phyloP scores from a whole-genome alignment of 2,329 filamentous ascomycete genomes.

The Pseudogymnoascus sp. region DNA sequence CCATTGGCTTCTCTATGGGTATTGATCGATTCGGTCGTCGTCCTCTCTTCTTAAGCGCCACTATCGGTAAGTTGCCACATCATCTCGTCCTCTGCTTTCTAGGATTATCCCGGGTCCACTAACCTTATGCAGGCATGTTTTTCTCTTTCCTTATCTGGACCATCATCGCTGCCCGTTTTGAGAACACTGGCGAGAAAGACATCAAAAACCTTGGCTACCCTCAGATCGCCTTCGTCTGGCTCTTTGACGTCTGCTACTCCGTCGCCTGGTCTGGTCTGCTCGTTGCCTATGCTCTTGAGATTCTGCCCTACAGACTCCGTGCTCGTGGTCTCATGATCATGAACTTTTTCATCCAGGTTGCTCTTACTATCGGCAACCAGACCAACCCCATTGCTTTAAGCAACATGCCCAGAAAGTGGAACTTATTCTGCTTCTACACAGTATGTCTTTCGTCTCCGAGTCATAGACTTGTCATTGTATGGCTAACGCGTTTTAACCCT shows the following conservation, averaged over 20 bases:
- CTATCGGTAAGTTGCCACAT: constrained; percentile 13
- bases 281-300: constrained; percentile 46
- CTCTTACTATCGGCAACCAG: constrained; percentile 35
- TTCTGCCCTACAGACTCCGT: constrained; percentile 42
- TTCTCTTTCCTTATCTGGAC: constrained; percentile 46
- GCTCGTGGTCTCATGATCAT: constrained; percentile 48
- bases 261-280: constrained; percentile 52
- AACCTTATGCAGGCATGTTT: constrained; percentile 28
- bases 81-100: background rate
- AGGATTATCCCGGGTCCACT: background rate
- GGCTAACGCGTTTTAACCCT: constrained; percentile 14
- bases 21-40: constrained; percentile 50
- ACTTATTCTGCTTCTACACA: constrained; percentile 61
- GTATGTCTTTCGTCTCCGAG: constrained; percentile 27
- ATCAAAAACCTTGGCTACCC: constrained; percentile 32
- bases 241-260: constrained; percentile 45
- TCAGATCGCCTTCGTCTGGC: constrained; percentile 42
- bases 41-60: constrained; percentile 43
- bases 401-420: constrained; percentile 52
- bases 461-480: background rate
- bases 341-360: constrained; percentile 48
- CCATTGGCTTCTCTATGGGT: constrained; percentile 47
- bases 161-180: constrained; percentile 39
- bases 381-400: constrained; percentile 59
- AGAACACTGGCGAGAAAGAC: constrained; percentile 29